These are phyloP conservation scores for Fomes fomentarius DNA, from an alignment of 1,284 basidiomycete genomes.

Conservation along the genomic window DNA sequence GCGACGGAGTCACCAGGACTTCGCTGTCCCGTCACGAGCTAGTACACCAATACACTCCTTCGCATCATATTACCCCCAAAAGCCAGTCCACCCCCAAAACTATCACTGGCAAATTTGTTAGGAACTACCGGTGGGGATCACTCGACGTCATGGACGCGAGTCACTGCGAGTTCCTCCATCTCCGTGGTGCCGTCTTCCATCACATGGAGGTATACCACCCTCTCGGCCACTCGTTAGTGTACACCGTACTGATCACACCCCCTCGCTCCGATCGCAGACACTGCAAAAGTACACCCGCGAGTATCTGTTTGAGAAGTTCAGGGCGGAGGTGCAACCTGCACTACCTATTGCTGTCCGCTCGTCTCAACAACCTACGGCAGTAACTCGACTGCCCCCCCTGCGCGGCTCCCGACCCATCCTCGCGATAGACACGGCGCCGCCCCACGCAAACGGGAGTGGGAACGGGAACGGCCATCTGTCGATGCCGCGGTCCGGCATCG, in stretches of 20 bases:
- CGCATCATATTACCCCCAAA: slow-evolving; percentile 40
- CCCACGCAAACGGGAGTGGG: slow-evolving; percentile 46
- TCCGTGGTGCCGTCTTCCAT: slow-evolving; percentile 77
- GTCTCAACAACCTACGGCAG: slow-evolving; percentile 23
- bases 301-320: slow-evolving; percentile 81
- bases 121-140: slow-evolving; percentile 78
- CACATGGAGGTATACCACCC: slow-evolving; percentile 70
- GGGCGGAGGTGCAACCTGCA: slow-evolving; percentile 56
- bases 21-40: slow-evolving; percentile 65
- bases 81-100: slow-evolving; percentile 45
- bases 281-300: slow-evolving; percentile 82
- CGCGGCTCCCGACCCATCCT: slow-evolving; percentile 64
- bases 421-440: slow-evolving; percentile 69
- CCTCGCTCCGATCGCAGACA: slow-evolving; percentile 47
- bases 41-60: slow-evolving; percentile 68
- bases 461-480: slow-evolving; percentile 50
- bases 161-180: slow-evolving; percentile 77
- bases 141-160: slow-evolving; percentile 76
- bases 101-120: slow-evolving; percentile 61
- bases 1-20: slow-evolving; percentile 67
- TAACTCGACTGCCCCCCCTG: slow-evolving; percentile 40
- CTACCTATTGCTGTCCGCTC: slow-evolving; percentile 43
- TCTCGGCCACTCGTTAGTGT: slow-evolving; percentile 26
- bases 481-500: slow-evolving; percentile 43
- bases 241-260: slow-evolving; percentile 23